These are phyloP conservation scores for Hura crepitans DNA, from an alignment of 441 rosid species.

Conservation along the genomic window DNA sequence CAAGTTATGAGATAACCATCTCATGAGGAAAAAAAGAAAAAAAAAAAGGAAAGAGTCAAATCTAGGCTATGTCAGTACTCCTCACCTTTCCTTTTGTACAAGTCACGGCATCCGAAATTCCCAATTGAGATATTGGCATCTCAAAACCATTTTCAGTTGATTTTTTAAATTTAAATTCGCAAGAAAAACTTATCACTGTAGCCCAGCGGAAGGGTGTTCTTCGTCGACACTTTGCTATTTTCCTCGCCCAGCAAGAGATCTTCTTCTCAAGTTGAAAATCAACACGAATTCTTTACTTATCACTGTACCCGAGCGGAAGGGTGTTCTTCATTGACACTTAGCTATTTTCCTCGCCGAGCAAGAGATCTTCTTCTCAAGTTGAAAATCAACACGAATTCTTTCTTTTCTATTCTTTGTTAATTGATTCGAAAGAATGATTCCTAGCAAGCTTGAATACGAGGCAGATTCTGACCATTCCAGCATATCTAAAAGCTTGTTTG, in stretches of 20 bases:
- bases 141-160: not conserved
- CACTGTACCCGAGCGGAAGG: slow-evolving; percentile 11
- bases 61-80: slow-evolving; percentile 13
- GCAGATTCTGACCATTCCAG: slow-evolving; percentile 29
- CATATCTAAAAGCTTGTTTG: slow-evolving; percentile 27
- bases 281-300: not conserved
- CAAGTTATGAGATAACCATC: not conserved
- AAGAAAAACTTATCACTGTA: not conserved
- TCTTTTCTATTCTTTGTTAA: too few species aligned
- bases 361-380: not conserved
- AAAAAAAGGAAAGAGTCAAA: slow-evolving; percentile 3
- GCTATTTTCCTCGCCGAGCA: too few species aligned
- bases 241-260: too few species aligned
- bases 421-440: slow-evolving; percentile 30
- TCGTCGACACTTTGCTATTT: too few species aligned
- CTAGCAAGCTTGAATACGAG: slow-evolving; percentile 21
- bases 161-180: not conserved
- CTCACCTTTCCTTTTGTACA: not conserved
- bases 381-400: not conserved
- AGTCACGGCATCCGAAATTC: slow-evolving; percentile 7
- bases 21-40: too few species aligned
- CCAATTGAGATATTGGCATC: not conserved
- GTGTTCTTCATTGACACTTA: too few species aligned
- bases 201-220: slow-evolving; percentile 11
- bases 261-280: not conserved